Percentiles rank a stretch among this genome's conserved stretches.
Evolutionary conservation across 2,329 filamentous ascomycete genomes (phyloP).

Genomic region (Plenodomus lindquistii): DNA sequence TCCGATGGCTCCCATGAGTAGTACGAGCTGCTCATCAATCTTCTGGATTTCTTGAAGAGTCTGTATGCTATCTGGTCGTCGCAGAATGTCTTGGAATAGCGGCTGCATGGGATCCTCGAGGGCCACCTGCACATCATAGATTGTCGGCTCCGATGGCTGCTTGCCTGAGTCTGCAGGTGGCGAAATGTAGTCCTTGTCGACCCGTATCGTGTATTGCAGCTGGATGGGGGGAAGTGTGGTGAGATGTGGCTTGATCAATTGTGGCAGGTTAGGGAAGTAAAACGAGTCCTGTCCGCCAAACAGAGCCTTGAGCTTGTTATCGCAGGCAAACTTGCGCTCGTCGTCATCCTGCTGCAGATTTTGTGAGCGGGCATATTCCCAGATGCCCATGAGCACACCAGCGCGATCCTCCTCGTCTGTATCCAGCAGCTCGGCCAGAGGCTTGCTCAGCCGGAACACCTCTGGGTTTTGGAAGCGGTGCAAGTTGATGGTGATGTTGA

Average conservation of each 20-base stretch:
- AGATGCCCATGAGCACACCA: slow-evolving; percentile 86
- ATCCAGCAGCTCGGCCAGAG: slow-evolving; percentile 82
- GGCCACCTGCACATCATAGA: slow-evolving; percentile 87
- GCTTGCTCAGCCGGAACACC: slow-evolving; percentile 76
- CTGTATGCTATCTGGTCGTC: slow-evolving; percentile 53
- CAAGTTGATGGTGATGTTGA: slow-evolving; percentile 88
- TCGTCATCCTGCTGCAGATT: slow-evolving; percentile 93
- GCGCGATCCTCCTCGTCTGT: slow-evolving; percentile 84
- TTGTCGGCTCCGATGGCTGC: slow-evolving; percentile 69
- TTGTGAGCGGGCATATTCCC: slow-evolving; percentile 90
- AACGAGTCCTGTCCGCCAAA: slow-evolving; percentile 72
- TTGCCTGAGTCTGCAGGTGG: slow-evolving; percentile 71
- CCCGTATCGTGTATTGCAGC: slow-evolving; percentile 88
- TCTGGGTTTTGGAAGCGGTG: slow-evolving; percentile 83
- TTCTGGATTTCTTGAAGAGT: slow-evolving; percentile 75
- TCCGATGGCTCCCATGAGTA: slow-evolving; percentile 78
- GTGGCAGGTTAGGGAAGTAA: slow-evolving; percentile 82
- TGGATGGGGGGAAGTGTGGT: slow-evolving; percentile 78
- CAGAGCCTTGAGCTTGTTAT: slow-evolving; percentile 78
- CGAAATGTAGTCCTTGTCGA: slow-evolving; percentile 64
- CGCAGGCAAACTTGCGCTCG: slow-evolving; percentile 88
- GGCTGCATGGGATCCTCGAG: slow-evolving; percentile 83
- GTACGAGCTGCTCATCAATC: slow-evolving; percentile 83
- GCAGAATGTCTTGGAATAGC: slow-evolving; percentile 57
- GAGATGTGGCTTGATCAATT: slow-evolving; percentile 78